These are phyloP conservation scores for Trametes sanguinea DNA, from an alignment of 768 basidiomycete genomes.

Conservation along the genomic window DNA sequence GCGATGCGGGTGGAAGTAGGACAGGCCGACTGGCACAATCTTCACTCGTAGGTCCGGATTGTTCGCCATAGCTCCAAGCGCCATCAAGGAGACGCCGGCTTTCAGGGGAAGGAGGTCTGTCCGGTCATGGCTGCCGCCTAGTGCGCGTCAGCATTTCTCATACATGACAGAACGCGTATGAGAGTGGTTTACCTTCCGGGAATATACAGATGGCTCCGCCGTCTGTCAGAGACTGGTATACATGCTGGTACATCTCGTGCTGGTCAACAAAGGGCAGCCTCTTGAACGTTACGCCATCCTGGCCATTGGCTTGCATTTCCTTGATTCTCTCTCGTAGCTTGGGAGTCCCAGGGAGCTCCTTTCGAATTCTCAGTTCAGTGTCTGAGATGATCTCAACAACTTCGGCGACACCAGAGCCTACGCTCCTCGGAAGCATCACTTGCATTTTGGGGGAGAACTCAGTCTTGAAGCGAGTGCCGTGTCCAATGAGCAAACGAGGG, in stretches of 20 bases:
- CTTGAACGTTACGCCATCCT: conserved; percentile 76
- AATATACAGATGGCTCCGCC: conserved; percentile 96
- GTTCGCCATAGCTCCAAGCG: conserved; percentile 94
- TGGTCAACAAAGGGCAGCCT: conserved; percentile 89
- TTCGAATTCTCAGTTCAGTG: conserved; percentile 79
- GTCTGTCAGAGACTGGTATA: conserved; percentile 82
- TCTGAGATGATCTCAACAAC: conserved; percentile 89
- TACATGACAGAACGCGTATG: conserved; percentile 19
- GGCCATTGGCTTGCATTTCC: conserved; percentile 57
- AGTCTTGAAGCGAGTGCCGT: conserved; percentile 72
- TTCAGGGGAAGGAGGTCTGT: conserved; percentile 95
- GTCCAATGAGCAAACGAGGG: conserved; percentile 80
- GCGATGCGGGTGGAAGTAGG: conserved; percentile 48
- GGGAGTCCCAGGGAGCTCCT: conserved; percentile 75
- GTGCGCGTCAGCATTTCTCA: background rate
- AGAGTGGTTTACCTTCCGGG: conserved; percentile 76
- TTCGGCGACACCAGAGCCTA: conserved; percentile 78
- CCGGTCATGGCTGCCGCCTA: conserved; percentile 97
- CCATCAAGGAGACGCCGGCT: conserved; percentile 98
- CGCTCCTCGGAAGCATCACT: conserved; percentile 80
- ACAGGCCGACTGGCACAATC: conserved; percentile 68
- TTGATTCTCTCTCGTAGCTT: conserved; percentile 67
- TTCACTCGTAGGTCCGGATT: conserved; percentile 85
- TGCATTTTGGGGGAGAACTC: conserved; percentile 81
- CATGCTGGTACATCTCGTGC: conserved; percentile 90